Evolutionary conservation across 83 land plant genomes (phyloP), one percentile per base, ranked within the genome.

Genomic region (Larix sibirica): DNA sequence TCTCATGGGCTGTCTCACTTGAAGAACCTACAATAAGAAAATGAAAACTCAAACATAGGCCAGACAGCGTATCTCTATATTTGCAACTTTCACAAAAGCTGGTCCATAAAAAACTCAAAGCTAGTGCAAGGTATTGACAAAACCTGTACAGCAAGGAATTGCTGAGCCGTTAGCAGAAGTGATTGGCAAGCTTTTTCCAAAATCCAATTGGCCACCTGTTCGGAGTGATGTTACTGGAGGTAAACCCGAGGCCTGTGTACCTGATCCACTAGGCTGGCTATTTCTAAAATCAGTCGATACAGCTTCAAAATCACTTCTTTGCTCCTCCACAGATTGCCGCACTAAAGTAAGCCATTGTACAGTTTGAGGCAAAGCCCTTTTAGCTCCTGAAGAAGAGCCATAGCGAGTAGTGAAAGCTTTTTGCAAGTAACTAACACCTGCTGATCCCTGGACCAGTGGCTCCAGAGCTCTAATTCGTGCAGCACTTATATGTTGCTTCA

Each of bases 401-500:
- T 91, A 91, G 56, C 88, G 90, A 36, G 91, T 82, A 62, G 92
- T 81, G 82, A 97, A 97, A 70, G 97, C 94, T 24, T 92, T 91
- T 68, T 84, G 94, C 76, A 97, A 84, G 80, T 93, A 96, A 28
- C 93, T 95, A 12, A 93, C 77, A 71, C 98, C 99, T 38, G 92
- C 93, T 69, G 92, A 84, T 10, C 98, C 96, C 62, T 89, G 92
- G n/a, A 97, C 83, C 9, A 96, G 42, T 33, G 96, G 94, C 79
- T 93, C 92, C 91, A 97, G 81, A 50, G 96, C 85, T 82, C 87
- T 89, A 38, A 96, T 92, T 18, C 97, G 90, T 24, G 97, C 90
- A 26, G 85, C 86, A 83, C 92, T 91, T 33, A 97, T 94, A 82
- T 96, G 95, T 80, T 68, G 12, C 28, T 42, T 74, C 40, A 74